A percentile compares a stretch with the other conserved stretches of the same genome.
phyloP scores from a whole-genome alignment of 148 eudicot species.

The Vaccinium corymbosum region DNA sequence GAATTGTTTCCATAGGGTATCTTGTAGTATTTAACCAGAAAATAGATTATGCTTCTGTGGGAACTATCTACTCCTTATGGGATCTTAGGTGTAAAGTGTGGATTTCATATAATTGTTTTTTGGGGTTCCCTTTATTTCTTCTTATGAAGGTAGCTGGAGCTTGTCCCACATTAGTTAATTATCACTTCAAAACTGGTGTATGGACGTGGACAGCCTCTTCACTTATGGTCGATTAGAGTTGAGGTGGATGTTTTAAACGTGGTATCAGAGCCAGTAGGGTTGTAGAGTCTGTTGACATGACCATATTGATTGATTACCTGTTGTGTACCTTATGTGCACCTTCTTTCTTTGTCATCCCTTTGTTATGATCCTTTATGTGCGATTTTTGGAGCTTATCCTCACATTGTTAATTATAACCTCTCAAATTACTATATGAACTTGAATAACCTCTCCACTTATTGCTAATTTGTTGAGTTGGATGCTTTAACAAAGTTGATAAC shows the following conservation, averaged over 20 bases:
- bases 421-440: background rate
- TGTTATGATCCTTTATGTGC: background rate
- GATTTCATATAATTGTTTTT: background rate
- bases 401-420: too few relatives aligned
- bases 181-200: background rate
- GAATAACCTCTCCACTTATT: background rate
- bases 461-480: background rate
- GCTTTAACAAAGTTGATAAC: background rate
- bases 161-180: background rate
- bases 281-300: background rate
- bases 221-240: background rate
- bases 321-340: background rate
- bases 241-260: background rate
- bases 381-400: background rate
- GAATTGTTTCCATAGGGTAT: too few relatives aligned
- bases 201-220: background rate
- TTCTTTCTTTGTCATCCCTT: background rate
- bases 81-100: too few relatives aligned
- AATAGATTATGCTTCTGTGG: too few relatives aligned
- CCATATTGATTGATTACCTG: background rate
- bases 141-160: background rate
- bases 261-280: background rate
- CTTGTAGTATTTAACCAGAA: too few relatives aligned
- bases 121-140: background rate
- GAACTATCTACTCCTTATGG: too few relatives aligned